These are phyloP conservation scores for Zychaea mexicana DNA, from an alignment of 371 early-diverging fungal species.

Conservation along the genomic window DNA sequence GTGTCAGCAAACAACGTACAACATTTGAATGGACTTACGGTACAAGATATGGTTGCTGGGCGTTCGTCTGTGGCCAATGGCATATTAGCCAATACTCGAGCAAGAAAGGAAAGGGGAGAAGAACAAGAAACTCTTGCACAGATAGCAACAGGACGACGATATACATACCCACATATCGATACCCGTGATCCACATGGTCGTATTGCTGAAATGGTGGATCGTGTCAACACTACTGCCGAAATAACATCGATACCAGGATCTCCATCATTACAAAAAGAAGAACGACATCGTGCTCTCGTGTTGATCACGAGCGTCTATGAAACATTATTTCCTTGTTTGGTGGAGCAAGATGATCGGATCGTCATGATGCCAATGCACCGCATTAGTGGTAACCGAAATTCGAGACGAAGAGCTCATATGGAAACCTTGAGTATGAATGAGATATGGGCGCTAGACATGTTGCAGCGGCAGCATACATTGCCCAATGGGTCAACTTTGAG, in stretches of 20 bases:
- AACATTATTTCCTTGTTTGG: background rate
- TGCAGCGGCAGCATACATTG: background rate
- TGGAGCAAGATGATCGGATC: background rate
- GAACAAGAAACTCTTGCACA: background rate
- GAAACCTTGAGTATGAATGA: background rate
- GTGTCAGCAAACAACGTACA: no score
- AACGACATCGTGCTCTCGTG: background rate
- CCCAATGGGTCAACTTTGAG: no score
- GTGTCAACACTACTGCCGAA: no score
- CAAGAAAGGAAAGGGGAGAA: background rate
- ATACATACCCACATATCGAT: background rate
- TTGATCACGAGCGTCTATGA: background rate
- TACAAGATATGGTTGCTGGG: background rate
- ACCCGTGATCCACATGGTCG: background rate
- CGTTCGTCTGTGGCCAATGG: background rate
- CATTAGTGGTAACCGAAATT: background rate
- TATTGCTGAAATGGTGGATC: background rate
- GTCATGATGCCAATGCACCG: constrained; percentile 2
- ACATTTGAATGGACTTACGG: background rate
- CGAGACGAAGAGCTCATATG: background rate
- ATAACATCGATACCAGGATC: no score
- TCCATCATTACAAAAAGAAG: background rate
- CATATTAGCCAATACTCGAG: background rate
- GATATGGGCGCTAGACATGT: background rate
- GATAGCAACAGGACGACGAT: background rate